Evolutionary conservation across 306 rosid genomes (phyloP).

Genomic region (Biancaea sappan): DNA sequence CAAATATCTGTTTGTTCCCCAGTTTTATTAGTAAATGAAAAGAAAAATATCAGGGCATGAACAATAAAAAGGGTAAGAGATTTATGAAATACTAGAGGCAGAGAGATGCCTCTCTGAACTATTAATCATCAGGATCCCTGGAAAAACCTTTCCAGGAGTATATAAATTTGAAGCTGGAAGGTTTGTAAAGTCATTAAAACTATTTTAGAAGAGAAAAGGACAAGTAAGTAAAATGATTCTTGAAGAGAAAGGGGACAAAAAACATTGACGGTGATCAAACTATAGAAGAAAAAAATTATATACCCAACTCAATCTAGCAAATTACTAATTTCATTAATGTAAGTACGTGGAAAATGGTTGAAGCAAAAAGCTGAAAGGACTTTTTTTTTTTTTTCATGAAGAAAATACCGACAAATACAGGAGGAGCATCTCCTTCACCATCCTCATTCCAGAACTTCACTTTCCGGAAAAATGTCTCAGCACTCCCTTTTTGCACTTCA

Average conservation of each 20-base stretch:
- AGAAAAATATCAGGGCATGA: background rate
- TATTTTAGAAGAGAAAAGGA: background rate
- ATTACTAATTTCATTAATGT: background rate
- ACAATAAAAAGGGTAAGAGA: background rate
- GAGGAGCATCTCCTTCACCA: constrained; percentile 89
- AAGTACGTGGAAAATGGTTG: background rate
- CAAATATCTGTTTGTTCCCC: background rate
- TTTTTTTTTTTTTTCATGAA: constrained; percentile 7
- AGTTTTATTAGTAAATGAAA: constrained; percentile 2
- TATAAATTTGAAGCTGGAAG: background rate
- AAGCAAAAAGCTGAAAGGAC: background rate
- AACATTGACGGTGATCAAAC: background rate
- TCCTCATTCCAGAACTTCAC: constrained; percentile 92
- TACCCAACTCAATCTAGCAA: background rate
- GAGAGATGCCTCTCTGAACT: background rate
- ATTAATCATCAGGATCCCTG: background rate
- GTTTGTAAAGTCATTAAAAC: background rate
- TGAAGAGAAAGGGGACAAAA: background rate
- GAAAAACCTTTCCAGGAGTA: background rate
- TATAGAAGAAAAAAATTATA: background rate
- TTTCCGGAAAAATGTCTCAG: constrained; percentile 86
- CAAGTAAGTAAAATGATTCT: background rate
- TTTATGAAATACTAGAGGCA: background rate
- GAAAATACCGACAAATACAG: constrained; percentile 87
- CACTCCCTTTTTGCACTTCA: constrained; percentile 80